A percentile compares a stretch with the other conserved stretches of the same genome.
phyloP scores from a whole-genome alignment of 2,329 filamentous ascomycete genomes.

The Penicillium nordicum region DNA sequence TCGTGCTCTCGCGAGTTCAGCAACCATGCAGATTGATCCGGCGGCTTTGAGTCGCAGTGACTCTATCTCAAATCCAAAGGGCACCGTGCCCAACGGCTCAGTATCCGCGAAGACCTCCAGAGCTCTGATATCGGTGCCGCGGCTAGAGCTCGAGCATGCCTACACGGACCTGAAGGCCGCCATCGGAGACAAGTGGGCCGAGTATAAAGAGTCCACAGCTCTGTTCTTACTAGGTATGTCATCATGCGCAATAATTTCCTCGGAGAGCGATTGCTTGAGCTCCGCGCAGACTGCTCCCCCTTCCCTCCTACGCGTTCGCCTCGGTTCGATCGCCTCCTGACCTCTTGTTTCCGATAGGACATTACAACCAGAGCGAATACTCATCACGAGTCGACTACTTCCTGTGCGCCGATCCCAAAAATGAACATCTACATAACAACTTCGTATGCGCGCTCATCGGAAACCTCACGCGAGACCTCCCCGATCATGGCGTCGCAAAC shows the following conservation, averaged over 20 bases:
- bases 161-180: slow-evolving; percentile 60
- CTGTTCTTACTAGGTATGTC: slow-evolving; percentile 56
- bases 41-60: slow-evolving; percentile 44
- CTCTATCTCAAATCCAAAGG: slow-evolving; percentile 37
- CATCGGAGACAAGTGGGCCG: slow-evolving; percentile 58
- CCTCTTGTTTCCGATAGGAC: slow-evolving; percentile 41
- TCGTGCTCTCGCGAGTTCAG: slow-evolving; percentile 33
- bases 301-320: slow-evolving; percentile 4
- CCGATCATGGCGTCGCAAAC: slow-evolving; percentile 60
- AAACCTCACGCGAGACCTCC: slow-evolving; percentile 58
- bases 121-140: slow-evolving; percentile 52
- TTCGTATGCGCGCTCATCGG: slow-evolving; percentile 58
- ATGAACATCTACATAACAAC: slow-evolving; percentile 60
- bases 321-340: slow-evolving; percentile 18
- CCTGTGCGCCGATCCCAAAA: slow-evolving; percentile 51
- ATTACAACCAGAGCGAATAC: slow-evolving; percentile 61
- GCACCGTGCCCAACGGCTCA: slow-evolving; percentile 26
- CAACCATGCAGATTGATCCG: slow-evolving; percentile 46
- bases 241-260: neutral
- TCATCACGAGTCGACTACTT: slow-evolving; percentile 55
- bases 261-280: neutral
- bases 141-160: slow-evolving; percentile 61
- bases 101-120: slow-evolving; percentile 49
- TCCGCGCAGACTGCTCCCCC: neutral
- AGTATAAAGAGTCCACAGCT: slow-evolving; percentile 58